These are phyloP conservation scores for Isochrysis galbana DNA, from an alignment of 78 protist species.

Conservation along the genomic window DNA sequence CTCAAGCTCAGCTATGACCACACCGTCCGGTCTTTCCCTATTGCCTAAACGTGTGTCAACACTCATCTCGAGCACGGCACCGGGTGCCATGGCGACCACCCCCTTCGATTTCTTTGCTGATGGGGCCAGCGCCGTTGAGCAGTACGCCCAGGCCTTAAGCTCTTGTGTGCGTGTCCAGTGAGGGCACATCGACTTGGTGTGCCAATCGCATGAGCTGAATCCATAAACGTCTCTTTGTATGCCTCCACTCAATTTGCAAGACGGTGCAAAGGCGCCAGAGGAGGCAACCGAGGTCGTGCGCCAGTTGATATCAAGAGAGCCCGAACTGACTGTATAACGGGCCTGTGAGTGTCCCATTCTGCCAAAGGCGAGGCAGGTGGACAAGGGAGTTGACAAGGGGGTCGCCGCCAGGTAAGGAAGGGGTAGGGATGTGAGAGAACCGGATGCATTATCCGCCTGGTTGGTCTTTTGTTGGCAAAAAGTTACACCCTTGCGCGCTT, in stretches of 20 bases:
- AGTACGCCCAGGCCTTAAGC: background rate
- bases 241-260: background rate
- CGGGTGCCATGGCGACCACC: background rate
- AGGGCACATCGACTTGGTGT: background rate
- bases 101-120: background rate
- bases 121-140: background rate
- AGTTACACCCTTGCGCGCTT: background rate
- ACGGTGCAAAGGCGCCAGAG: background rate
- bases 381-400: background rate
- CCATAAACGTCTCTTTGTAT: background rate
- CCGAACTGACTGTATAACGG: no score
- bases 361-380: background rate
- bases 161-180: no score
- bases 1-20: background rate
- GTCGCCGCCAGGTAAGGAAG: no score
- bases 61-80: background rate
- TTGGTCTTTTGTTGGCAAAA: background rate
- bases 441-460: background rate
- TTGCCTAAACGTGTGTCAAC: background rate
- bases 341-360: background rate
- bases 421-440: no score
- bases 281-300: background rate
- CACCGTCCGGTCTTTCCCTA: background rate
- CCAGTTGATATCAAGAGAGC: no score
- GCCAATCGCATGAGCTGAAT: background rate